These are phyloP conservation scores for Vanrija sp. DNA, from an alignment of 1,284 basidiomycete genomes.

Conservation along the genomic window DNA sequence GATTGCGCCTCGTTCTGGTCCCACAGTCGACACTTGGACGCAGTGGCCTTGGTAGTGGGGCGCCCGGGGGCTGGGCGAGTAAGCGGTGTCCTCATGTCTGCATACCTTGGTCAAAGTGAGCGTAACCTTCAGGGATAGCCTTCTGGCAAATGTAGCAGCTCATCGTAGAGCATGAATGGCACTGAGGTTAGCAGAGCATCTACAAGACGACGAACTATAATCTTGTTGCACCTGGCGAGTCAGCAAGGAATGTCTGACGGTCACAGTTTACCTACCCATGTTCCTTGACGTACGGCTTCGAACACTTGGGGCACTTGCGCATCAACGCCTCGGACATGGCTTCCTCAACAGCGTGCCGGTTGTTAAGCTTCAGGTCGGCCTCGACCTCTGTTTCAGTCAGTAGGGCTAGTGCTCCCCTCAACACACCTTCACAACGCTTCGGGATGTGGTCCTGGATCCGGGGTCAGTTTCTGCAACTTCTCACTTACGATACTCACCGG, in stretches of 20 bases:
- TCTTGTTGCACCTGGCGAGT: conserved; percentile 51
- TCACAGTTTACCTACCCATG: conserved; percentile 56
- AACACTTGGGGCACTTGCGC: conserved; percentile 66
- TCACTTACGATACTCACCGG: conserved; percentile 52
- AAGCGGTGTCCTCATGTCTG: background rate
- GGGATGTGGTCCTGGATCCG: conserved; percentile 69
- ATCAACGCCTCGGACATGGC: conserved; percentile 83
- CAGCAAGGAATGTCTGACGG: conserved; percentile 28
- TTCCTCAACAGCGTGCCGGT: conserved; percentile 73
- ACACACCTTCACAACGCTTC: conserved; percentile 70
- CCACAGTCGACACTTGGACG: conserved; percentile 63
- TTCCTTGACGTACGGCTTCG: conserved; percentile 44
- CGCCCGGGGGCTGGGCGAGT: too few species aligned
- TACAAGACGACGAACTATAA: conserved; percentile 59
- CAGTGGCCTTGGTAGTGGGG: background rate
- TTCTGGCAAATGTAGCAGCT: conserved; percentile 76
- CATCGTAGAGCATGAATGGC: conserved; percentile 62
- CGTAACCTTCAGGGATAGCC: conserved; percentile 58
- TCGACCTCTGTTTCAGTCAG: conserved; percentile 55
- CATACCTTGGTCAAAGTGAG: conserved; percentile 62
- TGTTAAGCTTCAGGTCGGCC: conserved; percentile 66
- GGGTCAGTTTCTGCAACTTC: background rate
- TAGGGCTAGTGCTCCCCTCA: background rate
- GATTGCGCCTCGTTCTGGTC: conserved; percentile 49
- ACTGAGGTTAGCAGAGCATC: conserved; percentile 34